phyloP scores from a whole-genome alignment of 148 eudicot species.

The Rhododendron griersonianum region DNA sequence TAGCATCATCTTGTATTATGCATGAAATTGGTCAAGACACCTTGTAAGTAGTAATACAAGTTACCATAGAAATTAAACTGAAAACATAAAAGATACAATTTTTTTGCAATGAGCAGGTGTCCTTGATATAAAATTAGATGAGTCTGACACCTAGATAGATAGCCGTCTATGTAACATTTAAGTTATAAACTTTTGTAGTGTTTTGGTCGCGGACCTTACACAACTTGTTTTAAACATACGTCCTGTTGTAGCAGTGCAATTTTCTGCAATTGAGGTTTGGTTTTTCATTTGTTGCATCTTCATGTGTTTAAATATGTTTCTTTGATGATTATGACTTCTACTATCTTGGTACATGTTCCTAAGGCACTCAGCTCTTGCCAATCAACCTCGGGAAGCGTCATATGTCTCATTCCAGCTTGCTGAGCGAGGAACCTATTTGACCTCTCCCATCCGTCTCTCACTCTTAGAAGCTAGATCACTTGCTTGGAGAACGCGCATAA shows the following conservation, averaged over 20 bases:
- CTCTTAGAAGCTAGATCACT: constrained; percentile 51
- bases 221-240: background rate
- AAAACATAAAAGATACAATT: no score
- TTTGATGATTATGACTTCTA: background rate
- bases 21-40: no score
- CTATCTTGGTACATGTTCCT: constrained; percentile 16
- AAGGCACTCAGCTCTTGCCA: constrained; percentile 59
- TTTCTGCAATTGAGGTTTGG: constrained; percentile 4
- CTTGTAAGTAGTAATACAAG: no score
- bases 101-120: no score
- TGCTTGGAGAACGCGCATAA: constrained; percentile 91
- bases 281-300: background rate
- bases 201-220: background rate
- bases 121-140: no score
- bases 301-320: background rate
- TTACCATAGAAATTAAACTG: no score
- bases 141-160: no score
- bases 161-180: no score
- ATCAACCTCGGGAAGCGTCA: constrained; percentile 52
- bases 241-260: background rate
- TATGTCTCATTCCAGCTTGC: constrained; percentile 58
- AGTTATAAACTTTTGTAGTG: background rate
- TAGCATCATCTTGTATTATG: background rate
- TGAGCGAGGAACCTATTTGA: constrained; percentile 48
- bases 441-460: constrained; percentile 60